A percentile compares a stretch with the other conserved stretches of the same genome.
These are phyloP conservation scores for Eucalyptus pauciflora DNA, from an alignment of 345 rosid genomes.

Conservation along the genomic window DNA sequence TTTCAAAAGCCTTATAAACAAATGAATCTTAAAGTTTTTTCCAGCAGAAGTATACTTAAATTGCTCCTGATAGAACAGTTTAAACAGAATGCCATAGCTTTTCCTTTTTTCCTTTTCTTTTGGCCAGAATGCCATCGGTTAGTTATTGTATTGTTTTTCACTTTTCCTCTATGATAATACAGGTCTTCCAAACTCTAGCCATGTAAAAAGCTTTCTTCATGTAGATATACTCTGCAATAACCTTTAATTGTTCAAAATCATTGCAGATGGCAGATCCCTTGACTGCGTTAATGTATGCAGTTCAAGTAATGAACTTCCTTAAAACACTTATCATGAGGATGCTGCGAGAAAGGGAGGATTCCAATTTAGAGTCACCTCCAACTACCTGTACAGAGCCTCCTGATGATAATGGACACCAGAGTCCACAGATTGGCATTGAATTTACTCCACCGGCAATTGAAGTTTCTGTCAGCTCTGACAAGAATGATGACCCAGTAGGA, in stretches of 20 bases:
- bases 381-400: constrained; percentile 37
- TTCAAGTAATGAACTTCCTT: constrained; percentile 88
- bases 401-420: constrained; percentile 49
- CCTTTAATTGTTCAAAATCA: not conserved
- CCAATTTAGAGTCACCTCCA: constrained; percentile 21
- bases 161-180: not conserved
- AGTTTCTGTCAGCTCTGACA: constrained; percentile 6
- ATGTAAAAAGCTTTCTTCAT: not conserved
- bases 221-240: not conserved
- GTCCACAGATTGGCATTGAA: constrained; percentile 13
- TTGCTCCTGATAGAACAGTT: not conserved
- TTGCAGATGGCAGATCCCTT: constrained; percentile 90
- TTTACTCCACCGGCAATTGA: constrained; percentile 10
- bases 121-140: not conserved
- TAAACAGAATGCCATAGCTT: not conserved
- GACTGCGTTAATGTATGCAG: constrained; percentile 80
- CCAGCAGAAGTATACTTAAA: not conserved
- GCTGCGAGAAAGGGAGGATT: constrained; percentile 59
- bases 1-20: not conserved
- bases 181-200: not conserved
- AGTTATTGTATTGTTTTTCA: not conserved
- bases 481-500: constrained; percentile 8
- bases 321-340: constrained; percentile 54
- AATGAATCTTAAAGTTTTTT: not conserved
- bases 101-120: not conserved